Base-by-base conservation (phyloP, 768 basidiomycete species). In the Amanita brunnescens region DNA sequence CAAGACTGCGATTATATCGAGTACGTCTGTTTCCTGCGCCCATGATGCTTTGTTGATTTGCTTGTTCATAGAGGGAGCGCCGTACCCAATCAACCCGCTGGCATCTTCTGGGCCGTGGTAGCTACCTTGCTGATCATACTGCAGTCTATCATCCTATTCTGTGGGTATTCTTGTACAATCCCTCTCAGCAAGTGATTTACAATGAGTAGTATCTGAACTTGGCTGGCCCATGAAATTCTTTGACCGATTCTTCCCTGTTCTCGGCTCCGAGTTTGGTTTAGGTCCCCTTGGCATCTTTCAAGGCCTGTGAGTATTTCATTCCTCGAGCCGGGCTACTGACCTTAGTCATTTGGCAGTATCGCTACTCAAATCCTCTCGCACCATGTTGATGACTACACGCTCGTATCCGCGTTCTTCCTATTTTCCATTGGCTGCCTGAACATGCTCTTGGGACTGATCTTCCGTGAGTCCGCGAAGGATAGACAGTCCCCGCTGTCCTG, bases 1-100 rank as follows among this genome's bases (percentile, higher is more conserved):
- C 66, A 67, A 38, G 76, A 90, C 55, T 85, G 85, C 58, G 86
- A 91, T 55, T 94, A 93, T 64, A 83, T 91, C 60, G 81, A 84
- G 81, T 90, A 63, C 54, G 80, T 65, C 43, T 12, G 40, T 12
- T 53, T n/a, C n/a, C 2, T 9, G 12, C 10, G 9, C 14, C 47
- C 20, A 20, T 29, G 10, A 23, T 47, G 10, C 16, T 33, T 12
- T 18, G 8, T 34, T 8, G 42, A 35, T 40, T 44, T 30, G 8
- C 18, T 14, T 44, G 12, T 38, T 34, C 13, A 10, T 53, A 80
- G 75, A 59, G 79, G 84, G 48, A 87, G 84, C 66, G 90, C 91
- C 0, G 88, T 96, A n/a, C 92, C 92, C 2, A 91, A 92, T 67
- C 92, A 95, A 65, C 73, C 91, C 41, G 93, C 90, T 6, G 93